Evolutionary conservation across 495 filamentous ascomycete genomes (phyloP).

Genomic region (Poronia punctata): DNA sequence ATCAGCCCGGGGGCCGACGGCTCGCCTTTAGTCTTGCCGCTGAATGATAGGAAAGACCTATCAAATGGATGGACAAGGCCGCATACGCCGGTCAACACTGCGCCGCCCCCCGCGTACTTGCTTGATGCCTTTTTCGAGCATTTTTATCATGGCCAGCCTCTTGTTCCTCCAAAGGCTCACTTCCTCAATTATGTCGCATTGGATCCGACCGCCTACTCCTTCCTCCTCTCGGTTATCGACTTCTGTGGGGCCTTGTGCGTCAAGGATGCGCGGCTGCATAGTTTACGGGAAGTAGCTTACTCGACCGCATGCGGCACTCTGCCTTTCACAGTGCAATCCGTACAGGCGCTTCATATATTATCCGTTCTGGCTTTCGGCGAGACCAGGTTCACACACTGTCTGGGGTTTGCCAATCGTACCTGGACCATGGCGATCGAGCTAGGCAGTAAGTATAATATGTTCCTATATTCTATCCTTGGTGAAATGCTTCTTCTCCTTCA

Average conservation of each 20-base stretch:
- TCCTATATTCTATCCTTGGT: too few species aligned
- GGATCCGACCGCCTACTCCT: slow-evolving; percentile 24
- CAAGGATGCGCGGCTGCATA: slow-evolving; percentile 27
- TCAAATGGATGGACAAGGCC: slow-evolving; percentile 1
- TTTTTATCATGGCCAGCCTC: slow-evolving; percentile 55
- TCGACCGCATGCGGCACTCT: slow-evolving; percentile 33
- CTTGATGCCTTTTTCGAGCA: slow-evolving; percentile 47
- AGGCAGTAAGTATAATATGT: too few species aligned
- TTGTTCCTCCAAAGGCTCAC: slow-evolving; percentile 43
- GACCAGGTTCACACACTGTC: slow-evolving; percentile 50
- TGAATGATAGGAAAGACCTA: slow-evolving; percentile 2
- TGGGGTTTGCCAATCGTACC: slow-evolving; percentile 49
- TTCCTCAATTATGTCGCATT: slow-evolving; percentile 26
- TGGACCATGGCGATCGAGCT: slow-evolving; percentile 57
- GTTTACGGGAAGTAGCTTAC: slow-evolving; percentile 37
- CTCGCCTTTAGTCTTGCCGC: slow-evolving; percentile 1
- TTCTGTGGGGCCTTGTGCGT: slow-evolving; percentile 50
- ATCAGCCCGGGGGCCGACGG: slow-evolving; percentile 6
- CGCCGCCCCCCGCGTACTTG: too few species aligned
- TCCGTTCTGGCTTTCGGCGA: slow-evolving; percentile 60
- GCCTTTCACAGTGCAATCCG: slow-evolving; percentile 47
- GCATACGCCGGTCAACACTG: too few species aligned
- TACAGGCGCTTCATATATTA: slow-evolving; percentile 60
- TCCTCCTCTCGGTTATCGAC: slow-evolving; percentile 48
- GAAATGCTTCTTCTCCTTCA: too few species aligned